Conservation (phyloP, 1,284 basidiomycete genomes). For the Boletus smithii region DNA sequence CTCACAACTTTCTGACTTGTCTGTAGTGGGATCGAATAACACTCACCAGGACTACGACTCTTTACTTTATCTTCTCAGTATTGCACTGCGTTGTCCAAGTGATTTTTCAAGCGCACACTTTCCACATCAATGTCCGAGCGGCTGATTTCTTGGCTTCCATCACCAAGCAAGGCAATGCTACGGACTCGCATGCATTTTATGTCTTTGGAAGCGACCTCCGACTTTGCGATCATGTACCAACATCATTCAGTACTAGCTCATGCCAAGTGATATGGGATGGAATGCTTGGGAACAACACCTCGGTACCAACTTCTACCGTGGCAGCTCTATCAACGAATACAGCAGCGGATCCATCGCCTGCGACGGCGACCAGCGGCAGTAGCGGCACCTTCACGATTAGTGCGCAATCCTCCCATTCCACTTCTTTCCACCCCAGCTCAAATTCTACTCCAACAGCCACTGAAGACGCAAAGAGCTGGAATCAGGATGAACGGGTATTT, state of each 20-base stretch:
- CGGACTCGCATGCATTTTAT: constrained; percentile 48
- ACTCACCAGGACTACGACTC: constrained; percentile 59
- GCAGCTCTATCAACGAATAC: background rate
- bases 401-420: background rate
- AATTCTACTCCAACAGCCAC: background rate
- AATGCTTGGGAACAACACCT: constrained; percentile 12
- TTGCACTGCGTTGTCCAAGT: constrained; percentile 67
- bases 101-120: constrained; percentile 63
- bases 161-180: constrained; percentile 47
- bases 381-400: background rate
- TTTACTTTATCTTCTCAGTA: constrained; percentile 67
- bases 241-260: constrained; percentile 41
- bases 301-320: background rate
- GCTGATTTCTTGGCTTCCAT: constrained; percentile 51
- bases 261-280: constrained; percentile 59
- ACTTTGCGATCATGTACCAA: constrained; percentile 57
- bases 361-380: background rate
- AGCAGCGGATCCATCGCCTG: background rate
- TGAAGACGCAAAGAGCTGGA: background rate
- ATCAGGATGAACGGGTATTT: background rate
- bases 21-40: constrained; percentile 67
- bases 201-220: constrained; percentile 49
- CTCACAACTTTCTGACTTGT: background rate
- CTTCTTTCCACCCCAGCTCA: background rate
- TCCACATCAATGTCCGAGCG: constrained; percentile 59